phyloP scores from a whole-genome alignment of 2,329 filamentous ascomycete species.

The Allantophomopsis lycopodina region DNA sequence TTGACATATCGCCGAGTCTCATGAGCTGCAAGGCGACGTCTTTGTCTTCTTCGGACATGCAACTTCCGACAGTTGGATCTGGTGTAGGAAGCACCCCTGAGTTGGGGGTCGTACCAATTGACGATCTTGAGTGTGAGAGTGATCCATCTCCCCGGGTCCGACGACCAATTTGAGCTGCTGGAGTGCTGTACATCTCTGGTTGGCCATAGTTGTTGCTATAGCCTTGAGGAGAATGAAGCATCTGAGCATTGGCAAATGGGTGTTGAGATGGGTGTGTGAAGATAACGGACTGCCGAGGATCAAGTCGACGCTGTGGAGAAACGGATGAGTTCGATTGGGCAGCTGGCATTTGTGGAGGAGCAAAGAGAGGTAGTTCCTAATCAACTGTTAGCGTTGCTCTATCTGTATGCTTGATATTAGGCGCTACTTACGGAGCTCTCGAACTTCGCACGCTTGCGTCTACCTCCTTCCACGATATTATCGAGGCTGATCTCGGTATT shows the following conservation, averaged over 20 bases:
- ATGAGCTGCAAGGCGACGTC: slow-evolving; percentile 96
- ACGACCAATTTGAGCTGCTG: slow-evolving; percentile 44
- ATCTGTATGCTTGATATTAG: neutral
- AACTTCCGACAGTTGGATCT: slow-evolving; percentile 93
- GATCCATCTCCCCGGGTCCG: slow-evolving; percentile 52
- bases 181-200: slow-evolving; percentile 47
- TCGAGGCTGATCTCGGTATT: slow-evolving; percentile 96
- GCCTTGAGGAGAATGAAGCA: slow-evolving; percentile 74
- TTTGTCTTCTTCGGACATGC: slow-evolving; percentile 85
- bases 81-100: slow-evolving; percentile 73
- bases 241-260: slow-evolving; percentile 63
- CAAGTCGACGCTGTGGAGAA: slow-evolving; percentile 73
- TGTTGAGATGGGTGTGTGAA: slow-evolving; percentile 67
- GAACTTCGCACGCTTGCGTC: slow-evolving; percentile 86
- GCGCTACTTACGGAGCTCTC: slow-evolving; percentile 80
- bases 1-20: slow-evolving; percentile 86
- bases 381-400: no score
- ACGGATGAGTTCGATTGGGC: slow-evolving; percentile 96
- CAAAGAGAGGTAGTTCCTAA: slow-evolving; percentile 91
- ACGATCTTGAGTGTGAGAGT: slow-evolving; percentile 28
- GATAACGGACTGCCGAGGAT: slow-evolving; percentile 60
- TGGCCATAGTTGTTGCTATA: slow-evolving; percentile 44
- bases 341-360: slow-evolving; percentile 84
- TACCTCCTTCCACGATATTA: slow-evolving; percentile 94
- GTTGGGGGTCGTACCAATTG: slow-evolving; percentile 24